Conservation (phyloP, 306 rosid species). For the Fragaria vesca region DNA sequence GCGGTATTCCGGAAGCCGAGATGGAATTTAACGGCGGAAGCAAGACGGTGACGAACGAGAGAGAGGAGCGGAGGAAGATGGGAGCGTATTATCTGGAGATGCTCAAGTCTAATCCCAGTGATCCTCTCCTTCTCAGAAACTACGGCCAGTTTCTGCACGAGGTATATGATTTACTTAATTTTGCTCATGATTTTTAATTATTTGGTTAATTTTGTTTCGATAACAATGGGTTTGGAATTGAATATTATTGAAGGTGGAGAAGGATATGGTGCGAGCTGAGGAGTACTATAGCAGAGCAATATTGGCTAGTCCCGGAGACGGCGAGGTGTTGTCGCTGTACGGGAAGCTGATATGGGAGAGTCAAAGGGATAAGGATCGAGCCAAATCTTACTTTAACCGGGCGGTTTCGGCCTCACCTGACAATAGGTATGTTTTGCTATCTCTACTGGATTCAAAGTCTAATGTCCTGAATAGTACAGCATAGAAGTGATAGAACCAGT, state of each 20-base stretch:
- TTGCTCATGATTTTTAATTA: too few relatives aligned
- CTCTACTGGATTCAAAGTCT: background rate
- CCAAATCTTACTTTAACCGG: constrained; percentile 62
- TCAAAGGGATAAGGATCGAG: constrained; percentile 55
- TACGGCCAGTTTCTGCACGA: constrained; percentile 78
- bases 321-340: constrained; percentile 65
- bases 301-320: constrained; percentile 68
- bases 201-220: background rate
- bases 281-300: constrained; percentile 82
- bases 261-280: constrained; percentile 61
- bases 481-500: background rate
- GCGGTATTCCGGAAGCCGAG: constrained; percentile 25
- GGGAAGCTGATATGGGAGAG: constrained; percentile 81
- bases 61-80: constrained; percentile 46
- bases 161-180: constrained; percentile 33
- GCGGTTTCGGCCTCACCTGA: constrained; percentile 64
- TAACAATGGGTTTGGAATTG: background rate
- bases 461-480: too few relatives aligned
- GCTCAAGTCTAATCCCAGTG: constrained; percentile 68
- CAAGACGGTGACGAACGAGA: constrained; percentile 26
- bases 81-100: constrained; percentile 63
- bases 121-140: constrained; percentile 76
- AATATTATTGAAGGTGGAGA: constrained; percentile 41
- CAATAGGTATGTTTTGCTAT: constrained; percentile 46
- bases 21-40: constrained; percentile 26